A percentile compares a stretch with the other conserved stretches of the same genome.
Conservation (phyloP, 192 early-diverging fungal species). For the Coemansia sp. region DNA sequence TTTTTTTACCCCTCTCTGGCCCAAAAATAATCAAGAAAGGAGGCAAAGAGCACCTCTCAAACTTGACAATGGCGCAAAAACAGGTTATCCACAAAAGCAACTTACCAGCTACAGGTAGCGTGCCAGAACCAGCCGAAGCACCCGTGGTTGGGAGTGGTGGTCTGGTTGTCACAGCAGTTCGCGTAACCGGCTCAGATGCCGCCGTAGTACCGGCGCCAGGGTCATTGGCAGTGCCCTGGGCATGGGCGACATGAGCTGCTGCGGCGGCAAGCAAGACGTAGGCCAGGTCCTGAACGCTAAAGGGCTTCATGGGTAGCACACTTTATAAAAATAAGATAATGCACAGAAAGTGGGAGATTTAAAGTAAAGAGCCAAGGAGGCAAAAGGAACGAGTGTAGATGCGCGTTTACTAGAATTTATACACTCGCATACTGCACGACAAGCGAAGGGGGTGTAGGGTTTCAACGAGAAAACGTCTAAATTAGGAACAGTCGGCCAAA, state of each 20-base stretch:
- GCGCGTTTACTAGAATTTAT: not conserved
- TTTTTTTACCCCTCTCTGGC: not conserved
- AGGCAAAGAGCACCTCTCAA: not conserved
- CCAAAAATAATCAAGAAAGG: not conserved
- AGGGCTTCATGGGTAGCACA: not conserved
- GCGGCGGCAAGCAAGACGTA: not conserved
- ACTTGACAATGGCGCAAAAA: not conserved
- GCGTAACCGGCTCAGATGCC: not conserved
- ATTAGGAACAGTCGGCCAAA: not conserved
- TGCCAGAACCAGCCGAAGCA: not conserved
- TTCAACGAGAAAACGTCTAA: not conserved
- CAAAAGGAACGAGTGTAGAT: not conserved
- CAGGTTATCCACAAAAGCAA: not conserved
- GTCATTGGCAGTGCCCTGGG: not conserved
- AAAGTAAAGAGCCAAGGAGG: not conserved
- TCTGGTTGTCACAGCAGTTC: not conserved
- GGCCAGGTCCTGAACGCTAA: not conserved
- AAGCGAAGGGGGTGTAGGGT: too few species aligned
- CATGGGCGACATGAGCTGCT: not conserved
- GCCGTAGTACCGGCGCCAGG: not conserved
- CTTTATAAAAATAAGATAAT: not conserved
- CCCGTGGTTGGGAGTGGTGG: not conserved
- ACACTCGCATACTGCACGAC: not conserved
- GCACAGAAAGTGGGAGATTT: not conserved
- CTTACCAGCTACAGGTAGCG: not conserved